These are phyloP conservation scores for Trichoderma guizhouense DNA, from an alignment of 2,329 filamentous ascomycete genomes.

Conservation along the genomic window DNA sequence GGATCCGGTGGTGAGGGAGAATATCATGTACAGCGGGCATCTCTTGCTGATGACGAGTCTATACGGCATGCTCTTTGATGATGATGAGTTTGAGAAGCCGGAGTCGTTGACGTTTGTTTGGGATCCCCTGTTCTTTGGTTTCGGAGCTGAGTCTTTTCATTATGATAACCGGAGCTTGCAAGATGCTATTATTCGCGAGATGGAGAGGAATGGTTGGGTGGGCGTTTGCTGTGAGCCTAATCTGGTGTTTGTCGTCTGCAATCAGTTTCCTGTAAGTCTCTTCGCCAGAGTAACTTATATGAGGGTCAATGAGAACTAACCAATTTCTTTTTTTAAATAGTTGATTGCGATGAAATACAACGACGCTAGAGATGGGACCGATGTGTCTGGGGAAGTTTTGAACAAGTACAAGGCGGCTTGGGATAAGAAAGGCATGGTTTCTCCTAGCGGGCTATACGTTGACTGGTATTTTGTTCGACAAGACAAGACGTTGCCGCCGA, in stretches of 20 bases:
- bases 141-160: constrained; percentile 34
- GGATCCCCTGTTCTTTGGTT: constrained; percentile 38
- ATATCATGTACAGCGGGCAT: constrained; percentile 43
- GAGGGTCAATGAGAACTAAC: neutral
- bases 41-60: constrained; percentile 38
- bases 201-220: constrained; percentile 38
- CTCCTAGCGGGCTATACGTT: constrained; percentile 26
- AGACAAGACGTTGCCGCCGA: neutral
- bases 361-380: constrained; percentile 26
- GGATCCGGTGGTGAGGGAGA: constrained; percentile 38
- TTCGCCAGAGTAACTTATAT: neutral
- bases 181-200: constrained; percentile 33
- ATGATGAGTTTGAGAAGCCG: constrained; percentile 36
- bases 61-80: constrained; percentile 42
- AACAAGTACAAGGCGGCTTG: constrained; percentile 36
- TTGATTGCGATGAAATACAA: constrained; percentile 18
- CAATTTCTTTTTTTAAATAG: neutral
- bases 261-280: constrained; percentile 39
- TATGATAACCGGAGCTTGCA: constrained; percentile 35
- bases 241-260: constrained; percentile 38
- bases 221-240: constrained; percentile 45
- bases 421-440: constrained; percentile 27
- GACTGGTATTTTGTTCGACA: constrained; percentile 21
- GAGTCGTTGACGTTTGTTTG: constrained; percentile 36
- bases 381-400: constrained; percentile 30